Percentiles rank a stretch among this genome's conserved stretches.
Conservation (phyloP, 768 basidiomycete genomes). For the Flagelloscypha sp. region DNA sequence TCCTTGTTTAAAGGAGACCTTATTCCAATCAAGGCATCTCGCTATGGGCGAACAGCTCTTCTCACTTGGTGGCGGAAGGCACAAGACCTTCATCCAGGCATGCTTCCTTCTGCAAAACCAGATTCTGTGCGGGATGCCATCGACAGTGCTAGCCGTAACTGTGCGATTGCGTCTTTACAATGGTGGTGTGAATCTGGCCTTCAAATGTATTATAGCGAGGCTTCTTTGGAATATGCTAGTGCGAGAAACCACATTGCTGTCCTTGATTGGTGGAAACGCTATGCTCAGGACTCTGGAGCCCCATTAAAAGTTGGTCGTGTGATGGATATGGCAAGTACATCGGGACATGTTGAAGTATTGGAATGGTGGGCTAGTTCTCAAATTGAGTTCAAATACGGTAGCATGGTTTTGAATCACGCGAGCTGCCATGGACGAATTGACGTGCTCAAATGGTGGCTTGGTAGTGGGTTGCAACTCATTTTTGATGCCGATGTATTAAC, state of each 20-base stretch:
- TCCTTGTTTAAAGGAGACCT: constrained; percentile 57
- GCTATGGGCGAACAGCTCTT: constrained; percentile 61
- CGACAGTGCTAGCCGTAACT: constrained; percentile 71
- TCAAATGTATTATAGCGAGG: constrained; percentile 68
- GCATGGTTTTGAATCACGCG: constrained; percentile 67
- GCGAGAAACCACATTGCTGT: constrained; percentile 69
- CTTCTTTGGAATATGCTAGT: constrained; percentile 72
- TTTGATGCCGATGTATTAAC: constrained; percentile 77
- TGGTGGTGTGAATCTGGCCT: constrained; percentile 74
- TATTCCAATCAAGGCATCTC: constrained; percentile 72
- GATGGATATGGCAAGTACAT: constrained; percentile 79
- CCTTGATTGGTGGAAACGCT: constrained; percentile 77
- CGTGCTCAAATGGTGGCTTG: constrained; percentile 78
- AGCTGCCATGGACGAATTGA: constrained; percentile 75
- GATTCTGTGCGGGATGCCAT: constrained; percentile 60
- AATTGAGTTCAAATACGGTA: constrained; percentile 72
- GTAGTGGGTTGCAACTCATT: constrained; percentile 65
- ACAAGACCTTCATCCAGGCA: constrained; percentile 50
- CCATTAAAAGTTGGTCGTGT: constrained; percentile 76
- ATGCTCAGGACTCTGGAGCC: constrained; percentile 38
- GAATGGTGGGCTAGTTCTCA: constrained; percentile 83
- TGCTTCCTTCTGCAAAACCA: constrained; percentile 46
- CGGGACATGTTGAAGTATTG: constrained; percentile 65
- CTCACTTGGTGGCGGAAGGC: constrained; percentile 79
- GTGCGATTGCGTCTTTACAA: constrained; percentile 64